Base-by-base conservation (phyloP, 2,329 filamentous ascomycete genomes). In the Oidium heveae region DNA sequence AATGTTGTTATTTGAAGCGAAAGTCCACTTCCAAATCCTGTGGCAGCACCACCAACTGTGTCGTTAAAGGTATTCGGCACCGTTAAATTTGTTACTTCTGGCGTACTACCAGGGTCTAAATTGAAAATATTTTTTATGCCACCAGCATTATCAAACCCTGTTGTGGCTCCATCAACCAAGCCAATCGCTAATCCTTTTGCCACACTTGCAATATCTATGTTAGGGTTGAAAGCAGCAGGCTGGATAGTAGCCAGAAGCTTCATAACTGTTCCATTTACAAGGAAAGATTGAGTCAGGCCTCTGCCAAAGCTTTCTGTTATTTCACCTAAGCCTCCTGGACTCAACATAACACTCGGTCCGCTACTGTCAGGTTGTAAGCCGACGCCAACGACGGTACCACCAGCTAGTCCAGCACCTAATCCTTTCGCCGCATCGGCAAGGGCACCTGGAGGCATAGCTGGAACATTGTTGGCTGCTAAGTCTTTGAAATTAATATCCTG, bases 111-210 rank as follows among this genome's bases (percentile, higher is more conserved):
- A 1, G 50, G 28, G 5, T 44, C 34, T 16, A 55, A 44, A 3
- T 55, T 53, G 15, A 55, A 47, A 13, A 57, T 41, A 10, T 53
- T 52, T 24, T 54, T 36, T 13, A 59, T n/a, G 2, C 57, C 53
- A 8, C 55, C 54, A 44, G 55, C 51, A 24, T 47, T 56, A 51
- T 63, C 57, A 18, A 69, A 60, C 4, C 64, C 64, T 33, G 67
- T 65, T 2, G 63, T 62, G 0, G 63, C 64, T n/a, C 67, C 67
- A 28, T 65, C 62, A 0, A 69, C 37, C 1, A 69, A 57, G 0
- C 67, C 67, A 33, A 66, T 59, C 0, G 65, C 66, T 20, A 68
- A 62, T 10, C 67, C 67, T 54, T 65, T 64, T 5, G 65, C 66
- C 0, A 65, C 60, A n/a, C 59, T 60, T 15, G n/a, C 53, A n/a